Percentiles rank a stretch among this genome's conserved stretches.
Conservation (phyloP, 148 eudicot species). For the Fagopyrum tataricum region DNA sequence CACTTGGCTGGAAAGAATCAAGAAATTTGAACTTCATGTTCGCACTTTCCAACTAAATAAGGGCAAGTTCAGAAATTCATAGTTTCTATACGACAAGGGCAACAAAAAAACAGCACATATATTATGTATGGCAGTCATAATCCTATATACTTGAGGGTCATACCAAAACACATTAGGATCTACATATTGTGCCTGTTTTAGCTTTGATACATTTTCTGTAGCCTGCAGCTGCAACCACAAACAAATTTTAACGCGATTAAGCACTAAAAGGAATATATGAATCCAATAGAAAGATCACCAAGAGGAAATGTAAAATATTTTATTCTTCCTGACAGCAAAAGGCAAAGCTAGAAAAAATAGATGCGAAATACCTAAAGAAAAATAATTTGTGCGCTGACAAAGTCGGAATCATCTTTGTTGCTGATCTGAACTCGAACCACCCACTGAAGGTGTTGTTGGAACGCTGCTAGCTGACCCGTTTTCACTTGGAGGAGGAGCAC, state of each 20-base stretch:
- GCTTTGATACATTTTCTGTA: slow-evolving; percentile 2
- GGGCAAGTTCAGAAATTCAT: neutral
- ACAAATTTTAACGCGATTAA: no score
- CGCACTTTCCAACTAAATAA: slow-evolving; percentile 3
- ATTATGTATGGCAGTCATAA: slow-evolving; percentile 7
- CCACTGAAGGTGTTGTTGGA: slow-evolving; percentile 56
- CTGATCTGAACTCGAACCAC: slow-evolving; percentile 68
- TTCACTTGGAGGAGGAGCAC: slow-evolving; percentile 60
- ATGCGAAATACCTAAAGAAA: neutral
- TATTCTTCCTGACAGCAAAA: neutral
- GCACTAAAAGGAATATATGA: neutral
- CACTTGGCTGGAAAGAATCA: neutral
- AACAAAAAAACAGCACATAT: slow-evolving; percentile 5
- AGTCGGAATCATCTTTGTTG: slow-evolving; percentile 53
- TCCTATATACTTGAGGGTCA: slow-evolving; percentile 13
- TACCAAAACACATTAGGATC: slow-evolving; percentile 11
- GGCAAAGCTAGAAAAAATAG: neutral
- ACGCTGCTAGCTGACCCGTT: slow-evolving; percentile 64
- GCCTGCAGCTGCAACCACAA: slow-evolving; percentile 3
- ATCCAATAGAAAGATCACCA: neutral
- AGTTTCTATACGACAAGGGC: neutral
- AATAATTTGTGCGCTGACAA: neutral
- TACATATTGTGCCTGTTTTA: slow-evolving; percentile 9
- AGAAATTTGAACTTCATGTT: neutral
- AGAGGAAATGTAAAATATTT: neutral